A percentile compares a stretch with the other conserved stretches of the same genome.
These are phyloP conservation scores for Lathyrus sativus DNA, from an alignment of 306 rosid genomes.

Conservation along the genomic window DNA sequence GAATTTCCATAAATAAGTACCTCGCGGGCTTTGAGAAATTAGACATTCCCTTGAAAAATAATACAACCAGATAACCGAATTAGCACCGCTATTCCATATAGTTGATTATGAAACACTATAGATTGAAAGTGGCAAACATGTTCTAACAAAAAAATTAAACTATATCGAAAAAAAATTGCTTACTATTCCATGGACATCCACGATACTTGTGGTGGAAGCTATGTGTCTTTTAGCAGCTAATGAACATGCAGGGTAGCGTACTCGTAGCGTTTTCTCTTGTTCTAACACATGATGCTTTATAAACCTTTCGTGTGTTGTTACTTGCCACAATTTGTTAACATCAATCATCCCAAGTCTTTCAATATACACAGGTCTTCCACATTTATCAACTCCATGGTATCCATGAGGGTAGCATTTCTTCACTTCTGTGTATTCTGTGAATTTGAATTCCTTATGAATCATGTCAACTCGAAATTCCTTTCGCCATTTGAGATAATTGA, in stretches of 20 bases:
- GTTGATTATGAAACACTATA: constrained; percentile 1
- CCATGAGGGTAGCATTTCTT: constrained; percentile 88
- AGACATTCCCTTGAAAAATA: constrained; percentile 68
- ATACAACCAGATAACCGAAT: constrained; percentile 19
- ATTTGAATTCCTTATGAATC: constrained; percentile 74
- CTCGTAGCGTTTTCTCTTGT: constrained; percentile 75
- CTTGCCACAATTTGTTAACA: constrained; percentile 62
- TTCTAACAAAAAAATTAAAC: background rate
- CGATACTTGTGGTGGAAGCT: constrained; percentile 88
- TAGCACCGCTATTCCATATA: background rate
- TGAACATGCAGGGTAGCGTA: constrained; percentile 85
- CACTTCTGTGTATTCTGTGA: constrained; percentile 68
- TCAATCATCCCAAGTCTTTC: constrained; percentile 82
- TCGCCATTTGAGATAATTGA: constrained; percentile 82
- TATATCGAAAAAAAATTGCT: constrained; percentile 31
- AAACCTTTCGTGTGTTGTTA: constrained; percentile 73
- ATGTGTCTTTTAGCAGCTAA: constrained; percentile 74
- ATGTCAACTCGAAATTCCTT: constrained; percentile 64
- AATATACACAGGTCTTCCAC: constrained; percentile 80
- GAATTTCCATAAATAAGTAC: constrained; percentile 76
- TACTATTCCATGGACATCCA: constrained; percentile 88
- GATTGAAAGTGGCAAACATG: too few species aligned
- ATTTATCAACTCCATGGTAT: constrained; percentile 79
- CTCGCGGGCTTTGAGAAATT: constrained; percentile 94
- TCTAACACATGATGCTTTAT: constrained; percentile 71